Evolutionary conservation across 768 basidiomycete genomes (phyloP), one percentile per base, ranked within the genome.

Genomic region (Hygrophoropsis aurantiaca): DNA sequence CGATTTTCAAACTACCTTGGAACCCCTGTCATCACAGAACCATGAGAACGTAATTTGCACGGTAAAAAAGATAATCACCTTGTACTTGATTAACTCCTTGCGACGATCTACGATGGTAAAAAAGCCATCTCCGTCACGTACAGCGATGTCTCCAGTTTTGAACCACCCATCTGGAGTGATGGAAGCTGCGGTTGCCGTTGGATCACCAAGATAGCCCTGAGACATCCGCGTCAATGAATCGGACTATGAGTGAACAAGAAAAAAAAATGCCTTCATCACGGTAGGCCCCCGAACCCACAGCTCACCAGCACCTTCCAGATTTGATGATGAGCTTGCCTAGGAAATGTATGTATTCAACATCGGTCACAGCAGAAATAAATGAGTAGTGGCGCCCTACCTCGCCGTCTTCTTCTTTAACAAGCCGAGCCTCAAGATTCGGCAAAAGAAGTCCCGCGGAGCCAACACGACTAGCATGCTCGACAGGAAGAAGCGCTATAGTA

Each of bases 141-240:
- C 61, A 1, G 79, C 87, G 41, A 94, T 79, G 62, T 95, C 93
- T 1, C 93, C 91, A 0, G 92, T 94, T 74, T 87, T 90, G 71
- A 92, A 84, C 90, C 90, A 97, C 3, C 81, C 77, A 40, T 90
- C 85, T 0, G 65, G 64, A 0, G 85, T 88, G 54, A 94, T 84
- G 5, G 83, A 66, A 11, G 81, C 75, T 19, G 70, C 67, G 2
- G 90, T 94, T 4, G 91, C 90, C 24, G 70, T 68, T 3, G 72
- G 68, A 50, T 94, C 90, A 55, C 82, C 83, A 51, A 86, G 65
- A 57, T 94, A 94, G 9, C 91, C 89, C 82, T 84, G 46, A n/a
- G n/a, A n/a, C n/a, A n/a, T n/a, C n/a, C n/a, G n/a, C n/a, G n/a
- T n/a, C n/a, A n/a, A n/a, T n/a, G n/a, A n/a, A n/a, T n/a, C n/a